phyloP scores from a whole-genome alignment of 305 asterid genomes.

The Rubia balearica region DNA sequence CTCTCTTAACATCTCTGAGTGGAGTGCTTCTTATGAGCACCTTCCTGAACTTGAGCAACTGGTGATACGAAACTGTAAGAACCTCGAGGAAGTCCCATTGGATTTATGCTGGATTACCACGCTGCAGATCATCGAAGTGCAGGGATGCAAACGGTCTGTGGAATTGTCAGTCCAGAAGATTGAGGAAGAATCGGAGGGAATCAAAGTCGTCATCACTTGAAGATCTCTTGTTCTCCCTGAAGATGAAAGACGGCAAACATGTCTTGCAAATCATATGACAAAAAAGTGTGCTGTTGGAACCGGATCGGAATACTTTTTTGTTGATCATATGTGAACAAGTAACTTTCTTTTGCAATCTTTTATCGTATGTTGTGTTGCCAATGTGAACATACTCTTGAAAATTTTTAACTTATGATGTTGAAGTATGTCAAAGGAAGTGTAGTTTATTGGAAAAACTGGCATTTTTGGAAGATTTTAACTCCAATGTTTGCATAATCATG shows the following conservation, averaged over 20 bases:
- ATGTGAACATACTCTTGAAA: too few species aligned
- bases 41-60: slow-evolving; percentile 3
- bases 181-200: background rate
- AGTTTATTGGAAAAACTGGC: too few species aligned
- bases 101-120: slow-evolving; percentile 1
- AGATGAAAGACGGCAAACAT: slow-evolving; percentile 1
- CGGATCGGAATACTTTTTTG: too few species aligned
- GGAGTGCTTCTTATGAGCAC: slow-evolving; percentile 6
- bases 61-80: slow-evolving; percentile 5
- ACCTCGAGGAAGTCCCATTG: background rate
- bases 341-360: too few species aligned
- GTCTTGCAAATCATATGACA: too few species aligned
- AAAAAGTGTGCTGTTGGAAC: too few species aligned
- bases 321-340: too few species aligned
- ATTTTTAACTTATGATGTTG: too few species aligned
- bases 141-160: background rate
- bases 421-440: too few species aligned
- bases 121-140: slow-evolving; percentile 1
- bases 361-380: too few species aligned
- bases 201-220: slow-evolving; percentile 7
- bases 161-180: slow-evolving; percentile 4
- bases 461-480: too few species aligned
- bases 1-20: background rate
- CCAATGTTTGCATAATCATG: too few species aligned
- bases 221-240: background rate